Percentiles rank a stretch among this genome's conserved stretches.
Conservation (phyloP, 164 flowering plant genomes). For the Umbilicus rupestris region DNA sequence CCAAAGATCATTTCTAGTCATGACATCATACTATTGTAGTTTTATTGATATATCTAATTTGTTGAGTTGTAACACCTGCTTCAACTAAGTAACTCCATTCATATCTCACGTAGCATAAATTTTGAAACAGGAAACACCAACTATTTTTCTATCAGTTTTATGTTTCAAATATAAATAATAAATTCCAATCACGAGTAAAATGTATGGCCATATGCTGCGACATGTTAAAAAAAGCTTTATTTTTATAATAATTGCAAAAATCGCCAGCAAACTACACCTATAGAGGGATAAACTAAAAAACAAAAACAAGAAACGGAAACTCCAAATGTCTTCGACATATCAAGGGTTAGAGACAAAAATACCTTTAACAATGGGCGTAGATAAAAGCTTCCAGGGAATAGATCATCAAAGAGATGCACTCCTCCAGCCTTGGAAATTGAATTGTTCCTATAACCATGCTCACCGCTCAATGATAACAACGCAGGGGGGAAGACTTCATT, state of each 20-base stretch:
- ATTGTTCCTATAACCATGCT: conserved; percentile 93
- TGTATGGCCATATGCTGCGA: not conserved
- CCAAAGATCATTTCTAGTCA: not conserved
- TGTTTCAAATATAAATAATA: not conserved
- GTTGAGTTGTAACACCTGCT: not conserved
- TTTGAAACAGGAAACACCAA: not conserved
- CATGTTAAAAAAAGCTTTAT: not conserved
- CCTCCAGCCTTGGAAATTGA: conserved; percentile 74
- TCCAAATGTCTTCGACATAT: not conserved
- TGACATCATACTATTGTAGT: not conserved
- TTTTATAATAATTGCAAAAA: not conserved
- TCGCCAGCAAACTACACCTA: not conserved
- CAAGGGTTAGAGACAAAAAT: not conserved
- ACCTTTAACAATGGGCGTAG: conserved; percentile 95
- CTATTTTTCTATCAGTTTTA: not conserved
- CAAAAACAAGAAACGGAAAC: not conserved
- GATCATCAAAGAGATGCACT: conserved; percentile 50
- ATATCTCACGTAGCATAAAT: not conserved
- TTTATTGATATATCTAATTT: not conserved
- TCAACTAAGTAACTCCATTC: not conserved
- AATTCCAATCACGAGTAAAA: not conserved
- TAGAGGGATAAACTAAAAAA: not conserved
- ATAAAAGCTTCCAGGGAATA: conserved; percentile 94
- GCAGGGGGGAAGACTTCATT: conserved; percentile 68
- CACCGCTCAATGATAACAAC: conserved; percentile 86